Percentiles rank a stretch among this genome's conserved stretches.
Evolutionary conservation across 2,329 filamentous ascomycete species (phyloP).

Genomic region (Claviceps cyperi): DNA sequence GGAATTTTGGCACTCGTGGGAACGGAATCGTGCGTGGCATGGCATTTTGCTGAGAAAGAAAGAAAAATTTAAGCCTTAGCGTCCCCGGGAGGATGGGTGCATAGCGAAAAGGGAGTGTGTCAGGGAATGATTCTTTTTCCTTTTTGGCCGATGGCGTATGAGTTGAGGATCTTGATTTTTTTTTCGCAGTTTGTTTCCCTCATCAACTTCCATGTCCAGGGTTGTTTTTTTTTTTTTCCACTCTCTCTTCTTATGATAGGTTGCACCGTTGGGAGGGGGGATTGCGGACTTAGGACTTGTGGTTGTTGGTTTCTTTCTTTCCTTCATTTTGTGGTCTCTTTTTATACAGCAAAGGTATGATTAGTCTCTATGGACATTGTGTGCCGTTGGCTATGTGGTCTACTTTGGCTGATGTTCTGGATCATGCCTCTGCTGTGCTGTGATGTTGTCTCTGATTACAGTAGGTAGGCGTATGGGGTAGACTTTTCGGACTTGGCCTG

Average conservation of each 20-base stretch:
- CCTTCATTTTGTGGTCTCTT: background rate
- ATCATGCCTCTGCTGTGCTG: no score
- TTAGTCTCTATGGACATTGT: no score
- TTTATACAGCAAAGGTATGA: background rate
- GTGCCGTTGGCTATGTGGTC: no score
- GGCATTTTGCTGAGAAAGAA: constrained; percentile 28
- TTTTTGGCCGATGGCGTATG: constrained; percentile 23
- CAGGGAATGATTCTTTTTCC: constrained; percentile 15
- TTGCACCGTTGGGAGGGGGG: background rate
- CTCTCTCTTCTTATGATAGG: no score
- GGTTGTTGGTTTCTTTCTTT: background rate
- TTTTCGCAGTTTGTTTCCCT: background rate
- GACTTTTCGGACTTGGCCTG: no score
- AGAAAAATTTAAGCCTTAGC: constrained; percentile 28
- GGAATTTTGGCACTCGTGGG: constrained; percentile 5
- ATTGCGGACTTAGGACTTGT: background rate
- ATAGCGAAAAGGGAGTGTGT: constrained; percentile 29
- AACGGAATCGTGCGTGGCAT: background rate
- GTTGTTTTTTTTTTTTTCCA: no score
- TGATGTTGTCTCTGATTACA: no score
- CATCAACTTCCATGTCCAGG: no score
- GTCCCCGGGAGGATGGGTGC: constrained; percentile 21
- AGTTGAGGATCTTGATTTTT: constrained; percentile 16
- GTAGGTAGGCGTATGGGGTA: no score
- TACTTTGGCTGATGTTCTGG: no score